phyloP scores from a whole-genome alignment of 345 rosid genomes.

The Populus euphratica region DNA sequence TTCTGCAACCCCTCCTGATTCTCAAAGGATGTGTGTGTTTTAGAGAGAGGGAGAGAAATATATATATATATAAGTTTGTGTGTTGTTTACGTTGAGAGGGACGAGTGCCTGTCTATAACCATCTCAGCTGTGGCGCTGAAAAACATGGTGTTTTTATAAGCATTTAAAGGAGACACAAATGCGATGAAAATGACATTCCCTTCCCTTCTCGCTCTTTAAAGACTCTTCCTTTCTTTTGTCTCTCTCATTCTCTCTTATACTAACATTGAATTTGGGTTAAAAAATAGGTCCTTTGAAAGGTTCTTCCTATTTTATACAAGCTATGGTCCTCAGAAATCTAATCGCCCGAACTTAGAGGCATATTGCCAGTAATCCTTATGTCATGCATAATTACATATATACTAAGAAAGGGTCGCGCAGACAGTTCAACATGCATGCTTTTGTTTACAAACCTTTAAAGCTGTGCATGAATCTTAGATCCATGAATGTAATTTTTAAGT shows the following conservation, averaged over 20 bases:
- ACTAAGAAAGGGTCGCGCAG: conserved; percentile 11
- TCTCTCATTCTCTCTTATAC: not conserved
- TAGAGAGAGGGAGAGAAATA: not conserved
- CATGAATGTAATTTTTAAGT: not conserved
- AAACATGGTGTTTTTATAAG: conserved; percentile 51
- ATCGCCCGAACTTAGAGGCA: not conserved
- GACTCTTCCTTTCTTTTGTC: not conserved
- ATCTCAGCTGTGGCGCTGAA: conserved; percentile 68
- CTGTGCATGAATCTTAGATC: conserved; percentile 3
- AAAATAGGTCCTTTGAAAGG: conserved; percentile 35
- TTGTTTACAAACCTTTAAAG: conserved; percentile 3
- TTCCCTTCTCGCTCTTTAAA: not conserved
- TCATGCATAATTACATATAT: conserved; percentile 13
- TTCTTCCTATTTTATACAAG: conserved; percentile 28
- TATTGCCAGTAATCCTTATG: conserved; percentile 6
- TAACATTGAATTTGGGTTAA: conserved; percentile 32
- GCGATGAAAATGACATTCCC: conserved; percentile 50
- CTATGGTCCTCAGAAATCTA: conserved; percentile 29
- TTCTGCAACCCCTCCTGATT: conserved; percentile 9
- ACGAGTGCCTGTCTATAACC: conserved; percentile 45
- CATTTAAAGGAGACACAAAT: conserved; percentile 44
- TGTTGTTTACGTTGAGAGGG: conserved; percentile 48
- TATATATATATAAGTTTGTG: conserved; percentile 12
- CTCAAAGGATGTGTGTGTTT: conserved; percentile 15
- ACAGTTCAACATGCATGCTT: not conserved